Conservation (phyloP, 2,329 filamentous ascomycete species). For the Sodiomyces alkalinus region DNA sequence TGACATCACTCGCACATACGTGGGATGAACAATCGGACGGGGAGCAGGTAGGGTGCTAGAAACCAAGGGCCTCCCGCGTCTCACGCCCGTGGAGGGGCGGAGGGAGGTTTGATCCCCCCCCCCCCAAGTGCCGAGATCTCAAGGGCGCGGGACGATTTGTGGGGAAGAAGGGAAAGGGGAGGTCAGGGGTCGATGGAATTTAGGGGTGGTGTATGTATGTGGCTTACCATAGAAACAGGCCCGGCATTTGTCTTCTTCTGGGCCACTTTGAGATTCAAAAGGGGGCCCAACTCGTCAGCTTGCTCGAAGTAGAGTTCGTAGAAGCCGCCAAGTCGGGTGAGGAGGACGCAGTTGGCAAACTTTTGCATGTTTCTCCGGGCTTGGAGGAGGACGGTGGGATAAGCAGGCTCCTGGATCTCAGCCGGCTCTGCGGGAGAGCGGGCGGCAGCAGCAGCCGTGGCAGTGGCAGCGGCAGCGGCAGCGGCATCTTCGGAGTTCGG, state of each 20-base stretch:
- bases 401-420: conserved; percentile 34
- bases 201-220: no score
- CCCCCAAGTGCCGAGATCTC: no score
- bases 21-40: no score
- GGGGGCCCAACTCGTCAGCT: conserved; percentile 72
- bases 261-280: conserved; percentile 77
- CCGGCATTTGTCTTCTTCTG: conserved; percentile 61
- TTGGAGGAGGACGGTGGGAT: conserved; percentile 81
- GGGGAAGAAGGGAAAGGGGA: no score
- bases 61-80: no score
- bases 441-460: no score
- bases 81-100: conserved; percentile 3
- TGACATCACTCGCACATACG: no score
- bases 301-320: conserved; percentile 98
- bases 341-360: conserved; percentile 77
- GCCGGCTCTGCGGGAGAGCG: no score
- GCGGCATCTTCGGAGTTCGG: conserved; percentile 9
- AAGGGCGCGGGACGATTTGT: conserved; percentile 3
- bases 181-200: no score
- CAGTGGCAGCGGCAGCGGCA: conserved; percentile 20
- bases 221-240: conserved; percentile 71
- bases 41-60: no score
- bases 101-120: conserved; percentile 8
- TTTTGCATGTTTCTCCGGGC: conserved; percentile 79
- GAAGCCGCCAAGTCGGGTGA: conserved; percentile 89